Conservation (phyloP, 352 stramenopile genomes). For the Salisapilia sapeloensis region DNA sequence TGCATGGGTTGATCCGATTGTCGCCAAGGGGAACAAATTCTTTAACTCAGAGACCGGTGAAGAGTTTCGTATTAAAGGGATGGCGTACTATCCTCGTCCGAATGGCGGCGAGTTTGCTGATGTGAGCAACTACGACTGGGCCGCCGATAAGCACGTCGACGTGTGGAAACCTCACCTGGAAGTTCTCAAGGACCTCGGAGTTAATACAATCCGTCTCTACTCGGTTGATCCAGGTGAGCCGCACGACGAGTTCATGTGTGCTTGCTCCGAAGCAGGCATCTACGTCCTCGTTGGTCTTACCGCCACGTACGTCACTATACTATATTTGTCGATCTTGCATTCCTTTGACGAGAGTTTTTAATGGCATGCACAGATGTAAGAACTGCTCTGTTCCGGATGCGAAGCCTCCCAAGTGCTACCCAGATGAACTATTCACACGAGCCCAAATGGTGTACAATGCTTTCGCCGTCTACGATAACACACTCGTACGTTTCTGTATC, state of each 20-base stretch:
- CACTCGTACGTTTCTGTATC: constrained; percentile 8
- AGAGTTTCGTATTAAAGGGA: constrained; percentile 55
- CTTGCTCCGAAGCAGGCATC: constrained; percentile 38
- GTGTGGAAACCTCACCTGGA: constrained; percentile 36
- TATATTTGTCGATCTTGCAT: neutral
- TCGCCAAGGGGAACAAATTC: constrained; percentile 67
- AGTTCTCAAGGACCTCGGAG: constrained; percentile 27
- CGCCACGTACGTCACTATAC: constrained; percentile 16
- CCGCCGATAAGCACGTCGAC: constrained; percentile 28
- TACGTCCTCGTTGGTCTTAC: constrained; percentile 53
- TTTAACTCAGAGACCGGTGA: constrained; percentile 47
- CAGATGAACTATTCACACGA: constrained; percentile 24
- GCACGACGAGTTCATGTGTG: constrained; percentile 73
- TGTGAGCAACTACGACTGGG: constrained; percentile 47
- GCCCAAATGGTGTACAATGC: constrained; percentile 53
- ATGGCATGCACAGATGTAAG: constrained; percentile 17
- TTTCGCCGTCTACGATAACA: constrained; percentile 61
- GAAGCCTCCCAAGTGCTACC: constrained; percentile 26
- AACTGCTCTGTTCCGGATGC: constrained; percentile 25
- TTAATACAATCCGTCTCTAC: constrained; percentile 54
- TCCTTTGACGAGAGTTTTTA: neutral
- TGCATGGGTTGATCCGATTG: constrained; percentile 30
- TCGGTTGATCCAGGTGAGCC: constrained; percentile 31
- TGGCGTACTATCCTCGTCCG: constrained; percentile 51
- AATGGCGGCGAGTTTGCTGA: constrained; percentile 30